Base-by-base conservation (phyloP, 495 filamentous ascomycete genomes). In the Penicillium taxi region DNA sequence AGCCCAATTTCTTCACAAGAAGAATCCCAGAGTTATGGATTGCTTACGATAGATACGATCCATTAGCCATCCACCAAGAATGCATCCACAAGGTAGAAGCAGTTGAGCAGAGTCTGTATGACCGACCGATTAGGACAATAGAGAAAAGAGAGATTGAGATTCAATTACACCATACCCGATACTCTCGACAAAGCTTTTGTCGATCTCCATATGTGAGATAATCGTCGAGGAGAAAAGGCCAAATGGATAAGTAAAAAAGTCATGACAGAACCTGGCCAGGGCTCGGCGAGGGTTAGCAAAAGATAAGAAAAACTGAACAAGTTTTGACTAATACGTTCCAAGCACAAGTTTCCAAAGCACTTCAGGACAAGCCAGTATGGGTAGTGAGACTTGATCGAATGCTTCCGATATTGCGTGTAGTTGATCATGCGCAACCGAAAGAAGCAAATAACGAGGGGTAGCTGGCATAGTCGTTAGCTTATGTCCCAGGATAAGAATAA, bases 31-130 rank as follows among this genome's bases (percentile, higher is more conserved):
- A 2, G 59, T 58, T 56, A 66, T 64, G 19, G 61, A 70, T 38
- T 67, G 61, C 23, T 65, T 63, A 2, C 67, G 62, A 12, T 70
- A 69, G 26, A 73, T 73, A 3, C 52, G 47, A 44, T 75, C 70
- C 54, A 66, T 66, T 5, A 73, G 45, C 5, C 58, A 47, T 7
- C 60, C 71, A 21, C 70, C 70, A n/a, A 71, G 18, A 9, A 75
- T 45, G 18, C 56, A 58, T 0, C 68, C 71, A 0, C 67, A 4
- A 72, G 56, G 35, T 64, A 61, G 48, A 74, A 72, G 41, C 56
- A 67, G 36, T 73, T 71, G 35, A 72, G 59, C 0, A 70, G 58
- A 1, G 65, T 62, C 55, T 59, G 14, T 25, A 9, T 23, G 6
- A 34, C 13, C 3, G 4, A 7, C 0, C 2, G 22, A 8, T 43